Conservation (phyloP, 345 rosid genomes). For the Stellera chamaejasme region DNA sequence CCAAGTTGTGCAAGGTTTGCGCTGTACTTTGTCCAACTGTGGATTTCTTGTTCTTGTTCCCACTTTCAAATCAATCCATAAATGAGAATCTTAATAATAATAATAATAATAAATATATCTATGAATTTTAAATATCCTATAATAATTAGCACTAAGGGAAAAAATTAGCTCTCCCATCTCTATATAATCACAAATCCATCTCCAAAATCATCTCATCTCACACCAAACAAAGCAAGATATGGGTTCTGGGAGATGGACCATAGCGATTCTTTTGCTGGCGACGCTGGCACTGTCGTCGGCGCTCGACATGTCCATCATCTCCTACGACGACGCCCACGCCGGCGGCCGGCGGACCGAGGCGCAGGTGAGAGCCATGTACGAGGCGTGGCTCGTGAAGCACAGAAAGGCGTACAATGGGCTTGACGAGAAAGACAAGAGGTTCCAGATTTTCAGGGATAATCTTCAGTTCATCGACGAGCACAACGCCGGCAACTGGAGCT, state of each 20-base stretch:
- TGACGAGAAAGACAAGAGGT: constrained; percentile 47
- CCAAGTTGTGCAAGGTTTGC: no score
- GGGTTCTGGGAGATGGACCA: constrained; percentile 29
- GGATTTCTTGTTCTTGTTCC: no score
- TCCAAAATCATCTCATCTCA: no score
- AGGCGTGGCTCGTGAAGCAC: constrained; percentile 42
- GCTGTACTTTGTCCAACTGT: no score
- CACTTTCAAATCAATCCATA: no score
- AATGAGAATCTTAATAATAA: no score
- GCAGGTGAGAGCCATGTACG: constrained; percentile 35
- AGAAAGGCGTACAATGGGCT: constrained; percentile 34
- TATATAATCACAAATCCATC: no score
- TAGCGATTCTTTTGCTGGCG: constrained; percentile 14
- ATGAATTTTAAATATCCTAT: no score
- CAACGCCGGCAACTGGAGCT: constrained; percentile 34
- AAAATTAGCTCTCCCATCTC: no score
- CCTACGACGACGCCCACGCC: constrained; percentile 30
- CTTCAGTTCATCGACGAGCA: constrained; percentile 47
- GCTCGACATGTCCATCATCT: constrained; percentile 41
- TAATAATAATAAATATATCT: no score
- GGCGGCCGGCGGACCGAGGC: constrained; percentile 30
- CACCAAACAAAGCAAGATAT: constrained; percentile 10
- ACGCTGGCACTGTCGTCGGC: constrained; percentile 28
- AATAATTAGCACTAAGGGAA: no score
- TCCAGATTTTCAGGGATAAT: constrained; percentile 49